A percentile compares a stretch with the other conserved stretches of the same genome.
Conservation (phyloP, 345 rosid species). For the Melastoma malabathricum region DNA sequence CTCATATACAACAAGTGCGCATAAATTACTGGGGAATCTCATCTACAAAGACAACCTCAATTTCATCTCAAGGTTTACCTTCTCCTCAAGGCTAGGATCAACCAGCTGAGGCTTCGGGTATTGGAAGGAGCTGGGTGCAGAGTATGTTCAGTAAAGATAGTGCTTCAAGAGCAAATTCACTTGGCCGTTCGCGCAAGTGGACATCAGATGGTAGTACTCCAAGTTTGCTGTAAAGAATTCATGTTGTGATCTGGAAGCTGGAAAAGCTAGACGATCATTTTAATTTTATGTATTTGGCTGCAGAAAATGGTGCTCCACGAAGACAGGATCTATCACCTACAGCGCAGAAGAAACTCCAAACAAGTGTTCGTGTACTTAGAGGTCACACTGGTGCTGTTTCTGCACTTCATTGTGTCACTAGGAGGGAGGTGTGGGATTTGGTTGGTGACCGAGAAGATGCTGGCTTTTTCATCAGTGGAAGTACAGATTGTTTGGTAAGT, state of each 20-base stretch:
- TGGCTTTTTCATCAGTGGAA: slow-evolving; percentile 98
- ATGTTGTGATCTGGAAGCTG: background rate
- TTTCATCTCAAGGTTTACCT: slow-evolving; percentile 53
- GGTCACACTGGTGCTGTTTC: slow-evolving; percentile 90
- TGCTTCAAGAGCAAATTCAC: slow-evolving; percentile 56
- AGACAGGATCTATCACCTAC: slow-evolving; percentile 58
- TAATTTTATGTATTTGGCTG: slow-evolving; percentile 8
- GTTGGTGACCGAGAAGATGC: slow-evolving; percentile 99
- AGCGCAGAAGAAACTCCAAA: slow-evolving; percentile 84
- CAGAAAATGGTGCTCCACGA: slow-evolving; percentile 32
- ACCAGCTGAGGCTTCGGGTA: slow-evolving; percentile 83
- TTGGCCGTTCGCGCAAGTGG: slow-evolving; percentile 71
- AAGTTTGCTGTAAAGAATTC: slow-evolving; percentile 20
- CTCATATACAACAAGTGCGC: slow-evolving; percentile 91
- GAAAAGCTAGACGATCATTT: background rate
- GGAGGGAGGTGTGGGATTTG: slow-evolving; percentile 96
- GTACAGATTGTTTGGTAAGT: slow-evolving; percentile 80
- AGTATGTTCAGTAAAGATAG: slow-evolving; percentile 97
- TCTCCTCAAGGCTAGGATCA: slow-evolving; percentile 87
- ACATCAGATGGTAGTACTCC: slow-evolving; percentile 63
- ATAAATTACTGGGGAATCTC: slow-evolving; percentile 88
- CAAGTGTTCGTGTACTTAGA: slow-evolving; percentile 80
- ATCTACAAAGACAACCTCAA: slow-evolving; percentile 45
- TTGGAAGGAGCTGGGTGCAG: slow-evolving; percentile 99
- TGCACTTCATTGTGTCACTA: slow-evolving; percentile 94